Evolutionary conservation across 257 asterid genomes (phyloP).

Genomic region (Primulina eburnea): DNA sequence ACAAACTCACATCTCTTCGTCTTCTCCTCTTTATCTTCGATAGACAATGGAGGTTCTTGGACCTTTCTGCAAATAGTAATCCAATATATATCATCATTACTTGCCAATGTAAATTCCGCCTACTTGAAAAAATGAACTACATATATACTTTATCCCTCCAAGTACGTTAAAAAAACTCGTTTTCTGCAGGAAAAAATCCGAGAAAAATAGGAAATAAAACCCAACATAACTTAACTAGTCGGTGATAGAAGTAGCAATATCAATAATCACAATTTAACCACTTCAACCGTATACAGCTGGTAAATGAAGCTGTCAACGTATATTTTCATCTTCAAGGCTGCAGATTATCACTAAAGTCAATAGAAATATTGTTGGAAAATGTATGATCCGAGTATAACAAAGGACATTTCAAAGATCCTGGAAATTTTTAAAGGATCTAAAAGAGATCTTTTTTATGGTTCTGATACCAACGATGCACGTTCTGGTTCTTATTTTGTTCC

Average conservation of each 20-base stretch:
- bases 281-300: background rate
- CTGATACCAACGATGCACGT: background rate
- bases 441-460: background rate
- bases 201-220: background rate
- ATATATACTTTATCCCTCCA: background rate
- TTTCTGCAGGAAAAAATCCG: background rate
- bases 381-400: no score
- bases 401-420: background rate
- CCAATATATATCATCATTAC: background rate
- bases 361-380: no score
- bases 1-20: constrained; percentile 65
- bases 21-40: constrained; percentile 87
- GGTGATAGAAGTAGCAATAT: background rate
- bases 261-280: background rate
- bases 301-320: background rate
- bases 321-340: no score
- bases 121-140: background rate
- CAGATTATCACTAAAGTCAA: no score
- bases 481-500: background rate
- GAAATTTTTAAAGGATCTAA: background rate
- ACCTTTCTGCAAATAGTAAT: constrained; percentile 51
- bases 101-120: background rate
- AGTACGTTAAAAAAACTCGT: background rate
- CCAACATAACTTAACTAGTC: background rate
- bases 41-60: constrained; percentile 62